A percentile compares a stretch with the other conserved stretches of the same genome.
Conservation (phyloP, 768 basidiomycete genomes). For the Dacryopinax spathularia region DNA sequence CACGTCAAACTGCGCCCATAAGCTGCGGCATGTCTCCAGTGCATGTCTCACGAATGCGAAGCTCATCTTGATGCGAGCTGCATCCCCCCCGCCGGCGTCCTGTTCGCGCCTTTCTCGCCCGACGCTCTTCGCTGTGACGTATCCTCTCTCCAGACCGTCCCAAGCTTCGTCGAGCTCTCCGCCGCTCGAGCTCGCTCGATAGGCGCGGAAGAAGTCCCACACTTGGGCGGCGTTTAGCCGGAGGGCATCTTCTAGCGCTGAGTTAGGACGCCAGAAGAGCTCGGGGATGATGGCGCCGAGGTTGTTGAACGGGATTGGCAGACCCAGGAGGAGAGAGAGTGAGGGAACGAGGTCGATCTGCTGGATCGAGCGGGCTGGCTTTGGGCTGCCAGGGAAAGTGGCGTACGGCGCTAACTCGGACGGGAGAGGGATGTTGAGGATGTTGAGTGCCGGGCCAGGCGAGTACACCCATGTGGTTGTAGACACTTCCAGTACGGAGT, state of each 20-base stretch:
- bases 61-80: conserved; percentile 15
- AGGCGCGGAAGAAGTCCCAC: conserved; percentile 57
- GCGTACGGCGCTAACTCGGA: conserved; percentile 33
- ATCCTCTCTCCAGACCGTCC: conserved; percentile 35
- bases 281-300: conserved; percentile 87
- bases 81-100: conserved; percentile 6
- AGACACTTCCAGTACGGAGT: conserved; percentile 69
- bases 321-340: conserved; percentile 72
- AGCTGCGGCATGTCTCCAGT: conserved; percentile 55
- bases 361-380: conserved; percentile 50
- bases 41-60: conserved; percentile 45
- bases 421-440: conserved; percentile 31
- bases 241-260: conserved; percentile 42
- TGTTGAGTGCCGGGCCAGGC: conserved; percentile 17
- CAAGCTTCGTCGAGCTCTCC: conserved; percentile 59
- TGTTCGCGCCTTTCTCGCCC: background rate
- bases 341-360: conserved; percentile 92
- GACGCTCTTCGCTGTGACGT: conserved; percentile 23
- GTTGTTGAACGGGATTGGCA: conserved; percentile 92
- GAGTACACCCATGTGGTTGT: conserved; percentile 78
- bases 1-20: conserved; percentile 93
- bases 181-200: conserved; percentile 55
- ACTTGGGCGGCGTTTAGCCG: conserved; percentile 63
- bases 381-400: conserved; percentile 16
- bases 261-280: conserved; percentile 49